phyloP scores from a whole-genome alignment of 306 rosid species.

The Hippophae tibetana region DNA sequence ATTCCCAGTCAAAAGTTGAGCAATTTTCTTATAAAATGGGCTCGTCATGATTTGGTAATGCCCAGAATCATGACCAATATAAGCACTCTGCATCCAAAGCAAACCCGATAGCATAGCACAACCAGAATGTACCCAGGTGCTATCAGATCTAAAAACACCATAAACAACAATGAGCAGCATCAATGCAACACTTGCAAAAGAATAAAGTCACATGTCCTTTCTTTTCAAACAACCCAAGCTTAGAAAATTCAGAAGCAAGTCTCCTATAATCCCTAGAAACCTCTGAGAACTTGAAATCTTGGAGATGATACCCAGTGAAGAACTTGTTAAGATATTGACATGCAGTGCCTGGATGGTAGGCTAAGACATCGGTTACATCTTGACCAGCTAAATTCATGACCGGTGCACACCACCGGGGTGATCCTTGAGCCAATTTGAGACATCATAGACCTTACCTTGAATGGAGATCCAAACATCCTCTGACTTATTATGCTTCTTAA shows the following conservation, averaged over 20 bases:
- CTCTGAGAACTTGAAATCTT: conserved; percentile 47
- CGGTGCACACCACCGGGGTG: conserved; percentile 73
- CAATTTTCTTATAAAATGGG: conserved; percentile 29
- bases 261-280: conserved; percentile 47
- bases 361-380: conserved; percentile 74
- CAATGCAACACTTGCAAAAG: conserved; percentile 16
- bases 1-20: conserved; percentile 67
- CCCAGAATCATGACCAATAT: conserved; percentile 80
- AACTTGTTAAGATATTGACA: conserved; percentile 28
- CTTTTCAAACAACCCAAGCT: conserved; percentile 36
- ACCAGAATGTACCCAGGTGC: conserved; percentile 38
- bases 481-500: conserved; percentile 26
- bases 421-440: conserved; percentile 29
- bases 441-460: conserved; percentile 33
- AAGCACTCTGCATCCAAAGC: conserved; percentile 77
- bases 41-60: conserved; percentile 63
- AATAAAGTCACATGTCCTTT: conserved; percentile 42
- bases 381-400: conserved; percentile 62
- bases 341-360: conserved; percentile 55
- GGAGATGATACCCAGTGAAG: conserved; percentile 40
- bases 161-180: conserved; percentile 31
- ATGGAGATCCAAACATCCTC: conserved; percentile 39
- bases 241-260: conserved; percentile 27
- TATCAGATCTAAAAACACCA: conserved; percentile 38
- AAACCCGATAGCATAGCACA: conserved; percentile 61